Conservation (phyloP, 2,329 filamentous ascomycete species). For the Ascochyta viciae-villosae region DNA sequence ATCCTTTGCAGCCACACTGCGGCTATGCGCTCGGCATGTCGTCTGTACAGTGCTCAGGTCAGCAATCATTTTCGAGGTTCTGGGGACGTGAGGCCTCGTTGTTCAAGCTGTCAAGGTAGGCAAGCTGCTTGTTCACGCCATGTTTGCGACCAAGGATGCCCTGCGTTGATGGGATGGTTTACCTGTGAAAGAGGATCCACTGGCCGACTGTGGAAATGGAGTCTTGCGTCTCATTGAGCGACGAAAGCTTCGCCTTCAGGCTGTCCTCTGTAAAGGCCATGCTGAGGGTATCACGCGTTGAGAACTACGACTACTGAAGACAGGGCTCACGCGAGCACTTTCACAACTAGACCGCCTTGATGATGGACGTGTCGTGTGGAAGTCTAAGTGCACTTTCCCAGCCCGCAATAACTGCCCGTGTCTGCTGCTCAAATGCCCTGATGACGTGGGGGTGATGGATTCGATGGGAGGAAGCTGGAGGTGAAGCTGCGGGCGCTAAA, state of each 20-base stretch:
- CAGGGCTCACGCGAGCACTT: slow-evolving; percentile 32
- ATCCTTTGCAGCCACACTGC: slow-evolving; percentile 90
- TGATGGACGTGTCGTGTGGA: neutral
- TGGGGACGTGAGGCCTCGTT: neutral
- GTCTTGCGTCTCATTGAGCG: slow-evolving; percentile 96
- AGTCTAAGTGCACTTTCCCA: slow-evolving; percentile 12
- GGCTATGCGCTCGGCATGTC: slow-evolving; percentile 90
- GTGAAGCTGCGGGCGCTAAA: slow-evolving; percentile 32
- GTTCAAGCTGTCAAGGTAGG: neutral
- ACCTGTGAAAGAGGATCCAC: slow-evolving; percentile 99
- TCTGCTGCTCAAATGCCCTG: slow-evolving; percentile 23
- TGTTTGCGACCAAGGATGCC: neutral
- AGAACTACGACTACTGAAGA: slow-evolving; percentile 23
- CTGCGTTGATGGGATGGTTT: slow-evolving; percentile 36
- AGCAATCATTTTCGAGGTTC: slow-evolving; percentile 16
- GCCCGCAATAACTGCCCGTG: slow-evolving; percentile 14
- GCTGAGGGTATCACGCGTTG: slow-evolving; percentile 32
- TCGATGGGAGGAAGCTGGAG: slow-evolving; percentile 19
- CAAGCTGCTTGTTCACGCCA: slow-evolving; percentile 12
- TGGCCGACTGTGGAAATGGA: slow-evolving; percentile 95
- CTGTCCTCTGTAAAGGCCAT: slow-evolving; percentile 98
- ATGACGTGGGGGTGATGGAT: slow-evolving; percentile 30
- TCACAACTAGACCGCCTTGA: slow-evolving; percentile 13
- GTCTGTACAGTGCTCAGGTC: slow-evolving; percentile 60
- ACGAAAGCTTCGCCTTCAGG: slow-evolving; percentile 91